Percentiles rank a stretch among this genome's conserved stretches.
Conservation (phyloP, 1,139 yeast genomes). For the Blastobotrys elegans region DNA sequence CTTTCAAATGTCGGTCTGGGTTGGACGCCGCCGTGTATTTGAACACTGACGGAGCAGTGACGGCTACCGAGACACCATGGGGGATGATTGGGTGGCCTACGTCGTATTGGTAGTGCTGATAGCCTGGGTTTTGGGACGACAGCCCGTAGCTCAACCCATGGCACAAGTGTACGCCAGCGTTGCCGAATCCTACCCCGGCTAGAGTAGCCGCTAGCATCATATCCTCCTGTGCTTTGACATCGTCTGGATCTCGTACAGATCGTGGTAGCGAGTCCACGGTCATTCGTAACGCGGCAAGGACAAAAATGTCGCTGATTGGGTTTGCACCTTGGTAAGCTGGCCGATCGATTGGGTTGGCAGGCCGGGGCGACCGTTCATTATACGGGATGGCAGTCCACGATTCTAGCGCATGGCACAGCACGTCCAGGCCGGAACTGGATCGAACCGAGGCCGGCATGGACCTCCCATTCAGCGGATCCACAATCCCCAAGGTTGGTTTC, state of each 20-base stretch:
- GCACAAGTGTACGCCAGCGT: constrained; percentile 41
- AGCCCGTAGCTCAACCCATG: constrained; percentile 40
- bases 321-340: constrained; percentile 43
- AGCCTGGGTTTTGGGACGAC: constrained; percentile 37
- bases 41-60: constrained; percentile 40
- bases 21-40: constrained; percentile 38
- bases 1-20: constrained; percentile 38
- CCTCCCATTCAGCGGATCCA: constrained; percentile 40
- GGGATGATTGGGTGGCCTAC: constrained; percentile 39
- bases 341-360: constrained; percentile 36
- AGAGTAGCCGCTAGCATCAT: constrained; percentile 40
- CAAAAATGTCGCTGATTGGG: constrained; percentile 40
- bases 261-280: constrained; percentile 39
- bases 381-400: constrained; percentile 42
- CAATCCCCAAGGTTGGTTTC: constrained; percentile 38
- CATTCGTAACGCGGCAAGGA: constrained; percentile 37
- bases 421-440: constrained; percentile 43
- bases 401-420: constrained; percentile 43
- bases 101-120: constrained; percentile 37
- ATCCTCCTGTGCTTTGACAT: constrained; percentile 37
- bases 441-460: constrained; percentile 42
- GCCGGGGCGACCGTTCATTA: constrained; percentile 38
- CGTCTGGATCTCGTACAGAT: constrained; percentile 36
- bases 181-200: constrained; percentile 42
- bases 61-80: constrained; percentile 41